Percentiles rank a stretch among this genome's conserved stretches.
phyloP scores from a whole-genome alignment of 2,329 filamentous ascomycete genomes.

The Ophiostoma australiae region DNA sequence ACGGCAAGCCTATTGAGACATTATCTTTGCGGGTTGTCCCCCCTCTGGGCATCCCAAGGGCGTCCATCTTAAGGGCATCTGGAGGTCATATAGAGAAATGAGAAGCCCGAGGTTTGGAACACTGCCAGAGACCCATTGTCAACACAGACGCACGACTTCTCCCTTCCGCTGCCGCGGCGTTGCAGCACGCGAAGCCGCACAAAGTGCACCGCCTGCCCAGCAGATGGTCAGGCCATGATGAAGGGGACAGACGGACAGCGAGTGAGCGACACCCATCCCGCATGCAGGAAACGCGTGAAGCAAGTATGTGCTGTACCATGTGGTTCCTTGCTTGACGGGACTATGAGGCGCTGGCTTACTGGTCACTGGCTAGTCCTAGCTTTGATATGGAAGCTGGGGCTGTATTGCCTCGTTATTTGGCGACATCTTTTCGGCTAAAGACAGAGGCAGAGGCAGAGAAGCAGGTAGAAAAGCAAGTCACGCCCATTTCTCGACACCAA shows the following conservation, averaged over 20 bases:
- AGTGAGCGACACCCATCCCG: not conserved
- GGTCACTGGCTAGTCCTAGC: not conserved
- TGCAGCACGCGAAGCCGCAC: slow-evolving; percentile 23
- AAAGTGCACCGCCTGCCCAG: not conserved
- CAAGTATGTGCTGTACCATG: not conserved
- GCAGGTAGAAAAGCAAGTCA: not conserved
- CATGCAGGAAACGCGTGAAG: not conserved
- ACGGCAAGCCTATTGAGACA: not conserved
- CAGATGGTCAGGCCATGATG: not conserved
- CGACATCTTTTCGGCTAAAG: too few species aligned
- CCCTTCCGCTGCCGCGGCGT: not conserved
- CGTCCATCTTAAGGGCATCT: too few species aligned
- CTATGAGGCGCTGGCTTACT: not conserved
- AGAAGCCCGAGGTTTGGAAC: not conserved
- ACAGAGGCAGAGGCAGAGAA: not conserved
- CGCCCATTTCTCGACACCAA: not conserved
- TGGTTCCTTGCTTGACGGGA: not conserved
- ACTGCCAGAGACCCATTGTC: not conserved
- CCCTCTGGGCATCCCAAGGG: not conserved
- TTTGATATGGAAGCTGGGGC: not conserved
- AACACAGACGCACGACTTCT: not conserved
- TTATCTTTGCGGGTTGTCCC: not conserved
- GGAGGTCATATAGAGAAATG: not conserved
- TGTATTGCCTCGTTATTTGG: not conserved
- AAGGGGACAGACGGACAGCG: not conserved